Conservation (phyloP, 1,139 yeast species). For the Blastobotrys proliferans region DNA sequence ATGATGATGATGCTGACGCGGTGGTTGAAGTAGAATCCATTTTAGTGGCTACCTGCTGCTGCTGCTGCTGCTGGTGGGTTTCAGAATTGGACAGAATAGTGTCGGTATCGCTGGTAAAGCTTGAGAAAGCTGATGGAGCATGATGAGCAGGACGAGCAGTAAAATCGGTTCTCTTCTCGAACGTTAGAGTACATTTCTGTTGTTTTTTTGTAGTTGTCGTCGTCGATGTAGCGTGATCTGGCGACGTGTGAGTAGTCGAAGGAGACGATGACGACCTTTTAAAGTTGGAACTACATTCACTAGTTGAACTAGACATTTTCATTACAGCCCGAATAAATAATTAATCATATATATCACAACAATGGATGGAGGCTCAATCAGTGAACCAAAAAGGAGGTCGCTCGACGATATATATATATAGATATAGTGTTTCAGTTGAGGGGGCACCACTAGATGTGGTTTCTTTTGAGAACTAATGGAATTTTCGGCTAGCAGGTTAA, state of each 20-base stretch:
- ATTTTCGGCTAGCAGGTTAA: no score
- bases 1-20: conserved; percentile 28
- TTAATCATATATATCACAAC: no score
- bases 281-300: background rate
- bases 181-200: background rate
- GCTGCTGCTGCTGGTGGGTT: conserved; percentile 3
- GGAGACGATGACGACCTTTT: conserved; percentile 4
- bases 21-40: conserved; percentile 25
- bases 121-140: conserved; percentile 10
- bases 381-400: no score
- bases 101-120: conserved; percentile 5
- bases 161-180: background rate
- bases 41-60: conserved; percentile 3
- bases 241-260: conserved; percentile 11
- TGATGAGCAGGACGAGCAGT: background rate
- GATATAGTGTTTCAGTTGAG: no score
- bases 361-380: no score
- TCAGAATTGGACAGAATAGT: background rate
- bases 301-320: conserved; percentile 3
- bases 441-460: no score
- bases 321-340: no score
- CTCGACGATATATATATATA: no score
- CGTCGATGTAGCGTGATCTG: conserved; percentile 2
- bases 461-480: no score
- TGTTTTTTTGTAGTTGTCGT: background rate